These are phyloP conservation scores for Paracoccidioides lutzii DNA, from an alignment of 2,329 filamentous ascomycete genomes.

Conservation along the genomic window DNA sequence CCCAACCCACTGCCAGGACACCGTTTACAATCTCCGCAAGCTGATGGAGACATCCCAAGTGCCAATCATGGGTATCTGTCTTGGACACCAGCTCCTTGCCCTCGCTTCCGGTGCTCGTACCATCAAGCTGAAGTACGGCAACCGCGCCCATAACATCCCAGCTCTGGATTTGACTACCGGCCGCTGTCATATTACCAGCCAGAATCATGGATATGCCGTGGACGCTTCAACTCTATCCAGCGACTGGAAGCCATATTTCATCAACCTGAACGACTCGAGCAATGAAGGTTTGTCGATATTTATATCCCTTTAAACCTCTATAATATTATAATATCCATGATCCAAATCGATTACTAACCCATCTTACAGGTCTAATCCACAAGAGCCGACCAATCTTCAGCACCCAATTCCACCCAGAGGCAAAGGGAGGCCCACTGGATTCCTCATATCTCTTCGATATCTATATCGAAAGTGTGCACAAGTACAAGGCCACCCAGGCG, in stretches of 20 bases:
- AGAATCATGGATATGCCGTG: conserved; percentile 97
- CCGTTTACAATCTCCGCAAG: conserved; percentile 80
- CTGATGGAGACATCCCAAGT: conserved; percentile 84
- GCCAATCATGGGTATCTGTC: conserved; percentile 94
- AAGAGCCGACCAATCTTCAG: conserved; percentile 93
- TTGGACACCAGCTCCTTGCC: conserved; percentile 91
- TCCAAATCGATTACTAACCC: background rate
- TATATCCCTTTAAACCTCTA: background rate
- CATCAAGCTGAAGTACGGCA: conserved; percentile 98
- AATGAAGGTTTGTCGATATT: conserved; percentile 57
- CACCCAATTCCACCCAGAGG: conserved; percentile 97
- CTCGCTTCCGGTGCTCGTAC: conserved; percentile 79
- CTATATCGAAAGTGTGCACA: conserved; percentile 78
- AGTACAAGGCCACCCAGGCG: conserved; percentile 74
- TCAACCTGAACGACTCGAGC: conserved; percentile 93
- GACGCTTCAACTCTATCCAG: conserved; percentile 67
- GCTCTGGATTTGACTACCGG: conserved; percentile 88
- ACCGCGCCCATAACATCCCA: conserved; percentile 97
- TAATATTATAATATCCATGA: too few species aligned
- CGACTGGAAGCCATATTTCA: conserved; percentile 96
- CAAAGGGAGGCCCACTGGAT: conserved; percentile 93
- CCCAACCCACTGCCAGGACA: conserved; percentile 90
- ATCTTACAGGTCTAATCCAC: conserved; percentile 63
- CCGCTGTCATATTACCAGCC: conserved; percentile 94
- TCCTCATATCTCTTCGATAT: conserved; percentile 93